These are phyloP conservation scores for Acanthochlamys bracteata DNA, from an alignment of 106 monocot species.

Conservation along the genomic window DNA sequence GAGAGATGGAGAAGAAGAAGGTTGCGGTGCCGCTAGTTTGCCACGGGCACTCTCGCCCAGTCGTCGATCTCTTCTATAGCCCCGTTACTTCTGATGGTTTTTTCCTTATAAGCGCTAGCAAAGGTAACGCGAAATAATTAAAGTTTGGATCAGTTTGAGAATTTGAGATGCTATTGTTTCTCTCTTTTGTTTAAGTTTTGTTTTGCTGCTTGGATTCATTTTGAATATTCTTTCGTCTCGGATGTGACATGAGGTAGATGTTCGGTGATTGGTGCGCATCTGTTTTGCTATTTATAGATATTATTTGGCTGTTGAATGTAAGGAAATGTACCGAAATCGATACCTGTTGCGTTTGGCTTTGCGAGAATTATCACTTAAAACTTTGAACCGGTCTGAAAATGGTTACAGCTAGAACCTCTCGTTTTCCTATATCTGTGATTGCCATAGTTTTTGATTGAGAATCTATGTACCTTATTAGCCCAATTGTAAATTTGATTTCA, in stretches of 20 bases:
- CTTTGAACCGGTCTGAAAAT: neutral
- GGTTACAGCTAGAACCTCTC: neutral
- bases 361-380: neutral
- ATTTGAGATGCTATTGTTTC: too few species aligned
- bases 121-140: constrained; percentile 29
- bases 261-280: neutral
- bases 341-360: neutral
- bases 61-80: constrained; percentile 96
- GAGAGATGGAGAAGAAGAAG: constrained; percentile 79
- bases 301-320: neutral
- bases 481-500: neutral
- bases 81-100: constrained; percentile 87
- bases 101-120: constrained; percentile 98
- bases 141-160: too few species aligned
- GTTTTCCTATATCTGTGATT: neutral
- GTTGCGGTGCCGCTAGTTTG: constrained; percentile 78
- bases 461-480: neutral
- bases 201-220: neutral
- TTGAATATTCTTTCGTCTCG: neutral
- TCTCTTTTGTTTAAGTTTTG: too few species aligned
- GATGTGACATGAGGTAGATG: neutral
- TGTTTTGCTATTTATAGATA: neutral
- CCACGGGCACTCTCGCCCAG: constrained; percentile 96
- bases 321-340: neutral
- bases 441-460: neutral